Base-by-base conservation (phyloP, 768 basidiomycete genomes). In the Pulveroboletus sp. region DNA sequence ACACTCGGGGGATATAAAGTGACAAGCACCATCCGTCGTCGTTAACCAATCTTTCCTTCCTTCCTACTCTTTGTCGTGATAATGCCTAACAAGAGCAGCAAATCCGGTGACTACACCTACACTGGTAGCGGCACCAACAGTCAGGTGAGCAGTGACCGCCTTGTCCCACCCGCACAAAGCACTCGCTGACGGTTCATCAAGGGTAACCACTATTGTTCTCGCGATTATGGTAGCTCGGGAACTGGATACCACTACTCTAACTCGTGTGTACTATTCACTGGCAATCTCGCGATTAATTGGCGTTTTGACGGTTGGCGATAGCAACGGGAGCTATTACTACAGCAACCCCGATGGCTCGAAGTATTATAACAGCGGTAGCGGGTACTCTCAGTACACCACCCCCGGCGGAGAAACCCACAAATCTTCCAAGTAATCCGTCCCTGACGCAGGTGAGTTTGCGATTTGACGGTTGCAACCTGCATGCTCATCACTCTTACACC, bases 171-270 rank as follows among this genome's bases (percentile, higher is more conserved):
- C 7, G 7, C 19, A 0, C 13, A 6, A 10, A 29, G 27, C 27
- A 29, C 12, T 10, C 11, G 3, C 20, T 16, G 35, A 47, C 10
- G 12, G n/a, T 17, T 27, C n/a, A 8, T 24, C 17, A 29, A 83
- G 81, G 83, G 81, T 2, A 85, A 84, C 58, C 79, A 82, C 57
- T 82, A 78, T 57, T 82, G 79, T 63, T 63, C 71, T 58, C 80
- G 82, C 43, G 68, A 77, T 57, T 73, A 74, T 34, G 73, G 72
- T 24, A 59, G 52, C 24, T 70, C 74, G 11, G 67, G 69, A 3
- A 64, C 54, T 38, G 74, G 78, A 1, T 85, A 84, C 50, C 83
- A 84, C 54, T 85, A 85, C 59, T 82, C 80, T 6, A 84, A 84
- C 65, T 54, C 23, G 80, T 81, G 59, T 3, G 74, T 65, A 44